Conservation (phyloP, 1,284 basidiomycete genomes). For the Melampsora occidentalis region DNA sequence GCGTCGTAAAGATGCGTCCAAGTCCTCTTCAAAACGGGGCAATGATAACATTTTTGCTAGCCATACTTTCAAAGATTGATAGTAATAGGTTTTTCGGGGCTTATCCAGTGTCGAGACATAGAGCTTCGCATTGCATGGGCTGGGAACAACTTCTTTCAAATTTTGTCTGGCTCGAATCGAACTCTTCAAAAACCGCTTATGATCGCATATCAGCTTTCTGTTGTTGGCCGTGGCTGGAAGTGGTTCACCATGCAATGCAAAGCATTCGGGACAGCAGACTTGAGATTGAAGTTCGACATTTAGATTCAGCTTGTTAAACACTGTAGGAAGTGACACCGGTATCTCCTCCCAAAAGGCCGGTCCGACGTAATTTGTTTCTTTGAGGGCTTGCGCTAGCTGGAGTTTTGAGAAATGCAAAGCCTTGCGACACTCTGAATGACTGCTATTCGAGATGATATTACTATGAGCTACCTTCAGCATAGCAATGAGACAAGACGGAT, state of each 20-base stretch:
- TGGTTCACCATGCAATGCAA: neutral
- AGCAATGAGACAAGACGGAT: too few species aligned
- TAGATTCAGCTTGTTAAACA: neutral
- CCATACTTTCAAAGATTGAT: neutral
- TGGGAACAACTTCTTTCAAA: neutral
- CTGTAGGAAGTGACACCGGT: neutral
- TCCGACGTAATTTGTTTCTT: neutral
- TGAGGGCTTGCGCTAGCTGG: neutral
- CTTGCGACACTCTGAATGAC: neutral
- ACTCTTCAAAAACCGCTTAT: neutral
- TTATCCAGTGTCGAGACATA: neutral
- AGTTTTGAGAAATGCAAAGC: neutral
- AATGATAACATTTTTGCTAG: neutral
- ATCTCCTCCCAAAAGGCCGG: neutral
- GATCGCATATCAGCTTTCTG: neutral
- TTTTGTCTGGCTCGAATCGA: neutral
- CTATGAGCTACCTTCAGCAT: too few species aligned
- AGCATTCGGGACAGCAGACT: slow-evolving; percentile 2
- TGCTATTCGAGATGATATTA: too few species aligned
- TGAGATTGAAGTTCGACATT: neutral
- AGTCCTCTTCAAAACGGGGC: neutral
- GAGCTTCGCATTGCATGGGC: neutral
- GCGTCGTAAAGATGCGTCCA: neutral
- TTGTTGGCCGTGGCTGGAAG: neutral
- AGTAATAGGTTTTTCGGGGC: neutral